Conservation (phyloP, 2,329 filamentous ascomycete genomes). For the Penicillium palitans region DNA sequence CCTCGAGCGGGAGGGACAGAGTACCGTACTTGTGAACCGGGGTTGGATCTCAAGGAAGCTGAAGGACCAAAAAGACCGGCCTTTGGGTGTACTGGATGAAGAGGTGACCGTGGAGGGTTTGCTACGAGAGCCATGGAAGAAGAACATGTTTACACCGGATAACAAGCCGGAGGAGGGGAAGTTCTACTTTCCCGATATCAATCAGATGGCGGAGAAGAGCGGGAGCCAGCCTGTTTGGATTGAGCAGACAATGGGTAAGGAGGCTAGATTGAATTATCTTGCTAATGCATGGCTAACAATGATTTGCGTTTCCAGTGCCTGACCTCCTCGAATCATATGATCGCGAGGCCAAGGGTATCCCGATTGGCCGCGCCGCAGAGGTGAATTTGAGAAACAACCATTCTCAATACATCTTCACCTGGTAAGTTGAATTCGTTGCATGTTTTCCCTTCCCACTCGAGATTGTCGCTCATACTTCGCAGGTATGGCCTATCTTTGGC, state of each 20-base stretch:
- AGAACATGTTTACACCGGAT: slow-evolving; percentile 94
- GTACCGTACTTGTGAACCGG: slow-evolving; percentile 80
- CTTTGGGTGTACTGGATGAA: slow-evolving; percentile 65
- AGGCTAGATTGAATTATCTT: slow-evolving; percentile 11
- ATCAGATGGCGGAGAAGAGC: slow-evolving; percentile 80
- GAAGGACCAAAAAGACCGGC: slow-evolving; percentile 62
- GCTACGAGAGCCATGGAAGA: slow-evolving; percentile 87
- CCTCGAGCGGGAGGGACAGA: slow-evolving; percentile 63
- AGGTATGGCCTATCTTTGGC: slow-evolving; percentile 86
- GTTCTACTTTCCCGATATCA: slow-evolving; percentile 94
- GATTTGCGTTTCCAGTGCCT: slow-evolving; percentile 57
- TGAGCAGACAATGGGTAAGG: slow-evolving; percentile 86
- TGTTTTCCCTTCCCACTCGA: not conserved
- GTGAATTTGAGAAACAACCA: slow-evolving; percentile 96
- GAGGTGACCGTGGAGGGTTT: slow-evolving; percentile 80
- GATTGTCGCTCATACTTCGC: slow-evolving; percentile 26
- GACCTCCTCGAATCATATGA: slow-evolving; percentile 76
- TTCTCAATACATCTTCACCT: slow-evolving; percentile 97
- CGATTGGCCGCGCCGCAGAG: slow-evolving; percentile 82
- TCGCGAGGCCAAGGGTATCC: slow-evolving; percentile 76
- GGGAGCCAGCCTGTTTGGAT: slow-evolving; percentile 91
- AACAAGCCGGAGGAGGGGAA: slow-evolving; percentile 80
- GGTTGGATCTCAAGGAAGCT: slow-evolving; percentile 87
- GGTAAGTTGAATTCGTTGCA: slow-evolving; percentile 60
- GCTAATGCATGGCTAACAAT: slow-evolving; percentile 17